Base-by-base conservation (phyloP, 2,329 filamentous ascomycete genomes). In the Tolypocladium tropicale region DNA sequence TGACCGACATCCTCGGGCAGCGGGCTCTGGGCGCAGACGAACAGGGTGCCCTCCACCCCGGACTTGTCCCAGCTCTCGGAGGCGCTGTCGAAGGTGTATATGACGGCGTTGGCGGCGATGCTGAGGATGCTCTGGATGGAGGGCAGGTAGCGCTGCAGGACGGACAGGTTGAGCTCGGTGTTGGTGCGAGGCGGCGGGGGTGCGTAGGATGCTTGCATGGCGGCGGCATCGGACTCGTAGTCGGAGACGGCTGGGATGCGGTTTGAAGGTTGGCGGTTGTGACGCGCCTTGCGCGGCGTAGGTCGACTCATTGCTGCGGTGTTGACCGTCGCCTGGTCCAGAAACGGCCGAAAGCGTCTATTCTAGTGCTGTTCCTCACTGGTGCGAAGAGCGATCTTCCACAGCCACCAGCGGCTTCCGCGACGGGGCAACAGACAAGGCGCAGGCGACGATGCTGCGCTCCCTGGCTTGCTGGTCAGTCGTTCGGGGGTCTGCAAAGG, bases 41-140 rank as follows among this genome's bases (percentile, higher is more conserved):
- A 99, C 61, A 97, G 76, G 14, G 90, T 89, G 41, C 94, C 94
- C 72, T 96, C 92, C 12, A 92, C 81, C 56, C 86, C 88, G 50
- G 82, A 82, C 76, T 95, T 95, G 68, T 94, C 88, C 94, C 94
- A 97, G 58, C 77, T 74, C 54, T 81, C 76, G 3, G 83, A 78
- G 5, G 78, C 72, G 51, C 82, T 77, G 59, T 79, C 82, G 74
- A 95, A 94, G 52, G 81, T 82, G 76, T 96, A 97, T 62, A 96
- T 81, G 37, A 94, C 89, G 30, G 89, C 88, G 65, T 93, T 95
- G 34, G 89, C 86, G 6, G 90, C 90, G 62, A 94, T 87, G 60
- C 88, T 86, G 60, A 90, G 78, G 67, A 96, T 90, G 54, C 79
- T 75, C 57, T 78, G 77, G 61, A 96, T 83, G 57, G 82, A 80